Evolutionary conservation across 139 green algal species (phyloP).

Genomic region (Limnomonas spitsbergensis): DNA sequence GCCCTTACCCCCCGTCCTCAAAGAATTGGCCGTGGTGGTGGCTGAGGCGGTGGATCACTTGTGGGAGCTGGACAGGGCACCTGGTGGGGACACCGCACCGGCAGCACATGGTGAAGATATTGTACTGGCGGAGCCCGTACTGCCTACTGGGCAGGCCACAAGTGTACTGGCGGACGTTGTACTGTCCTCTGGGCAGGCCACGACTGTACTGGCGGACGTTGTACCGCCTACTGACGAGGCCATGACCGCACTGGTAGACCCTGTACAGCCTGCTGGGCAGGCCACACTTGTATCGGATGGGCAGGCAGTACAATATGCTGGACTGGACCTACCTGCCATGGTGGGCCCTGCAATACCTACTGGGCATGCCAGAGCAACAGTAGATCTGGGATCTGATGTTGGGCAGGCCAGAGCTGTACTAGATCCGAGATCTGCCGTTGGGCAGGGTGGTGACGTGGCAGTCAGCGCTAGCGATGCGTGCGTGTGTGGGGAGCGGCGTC

Average conservation of each 20-base stretch:
- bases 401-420: too few species aligned
- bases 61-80: background rate
- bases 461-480: background rate
- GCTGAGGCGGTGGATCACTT: background rate
- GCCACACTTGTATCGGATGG: too few species aligned
- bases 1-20: background rate
- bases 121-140: background rate
- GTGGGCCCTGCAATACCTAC: too few species aligned
- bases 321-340: background rate
- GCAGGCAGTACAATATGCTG: too few species aligned
- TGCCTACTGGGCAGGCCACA: background rate
- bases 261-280: background rate
- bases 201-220: too few species aligned
- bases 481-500: background rate
- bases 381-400: too few species aligned
- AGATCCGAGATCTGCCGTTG: too few species aligned
- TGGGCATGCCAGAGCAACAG: too few species aligned
- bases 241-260: background rate
- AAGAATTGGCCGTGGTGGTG: background rate
- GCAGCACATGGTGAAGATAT: background rate
- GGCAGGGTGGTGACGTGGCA: too few species aligned
- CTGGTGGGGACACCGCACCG: background rate
- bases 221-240: background rate
- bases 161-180: too few species aligned
- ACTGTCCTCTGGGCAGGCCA: background rate